Conservation (phyloP, 1,139 yeast species). For the Debaryomyces robertsiae region DNA sequence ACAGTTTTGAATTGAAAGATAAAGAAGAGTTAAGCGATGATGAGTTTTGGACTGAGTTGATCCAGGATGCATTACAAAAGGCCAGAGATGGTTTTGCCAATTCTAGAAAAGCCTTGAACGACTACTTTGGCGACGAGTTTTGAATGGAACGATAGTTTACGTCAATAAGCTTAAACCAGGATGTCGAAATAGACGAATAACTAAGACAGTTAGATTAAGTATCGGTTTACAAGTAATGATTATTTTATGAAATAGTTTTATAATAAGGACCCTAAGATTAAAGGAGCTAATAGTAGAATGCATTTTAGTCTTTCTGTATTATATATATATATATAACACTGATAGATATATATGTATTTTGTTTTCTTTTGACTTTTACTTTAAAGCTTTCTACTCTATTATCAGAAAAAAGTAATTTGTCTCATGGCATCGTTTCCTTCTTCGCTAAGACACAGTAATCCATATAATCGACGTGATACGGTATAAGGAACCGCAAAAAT, state of each 20-base stretch:
- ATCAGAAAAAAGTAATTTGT: neutral
- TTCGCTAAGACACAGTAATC: conserved; percentile 45
- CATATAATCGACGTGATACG: conserved; percentile 42
- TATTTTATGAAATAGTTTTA: too few species aligned
- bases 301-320: neutral
- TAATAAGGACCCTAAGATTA: too few species aligned
- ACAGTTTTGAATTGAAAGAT: conserved; percentile 34
- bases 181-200: too few species aligned
- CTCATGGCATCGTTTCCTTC: neutral
- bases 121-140: conserved; percentile 56
- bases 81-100: conserved; percentile 60
- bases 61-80: conserved; percentile 56
- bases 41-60: conserved; percentile 52
- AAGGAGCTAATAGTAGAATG: too few species aligned
- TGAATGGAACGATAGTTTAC: conserved; percentile 18
- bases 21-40: conserved; percentile 16
- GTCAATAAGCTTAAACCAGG: too few species aligned
- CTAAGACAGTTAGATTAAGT: too few species aligned
- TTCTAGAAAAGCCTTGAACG: conserved; percentile 59
- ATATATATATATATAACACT: conserved; percentile 1
- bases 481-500: conserved; percentile 23
- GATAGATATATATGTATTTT: neutral
- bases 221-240: too few species aligned
- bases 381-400: too few species aligned
- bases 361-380: neutral